These are phyloP conservation scores for Phytopythium vexans DNA, from an alignment of 352 stramenopile species.

Conservation along the genomic window DNA sequence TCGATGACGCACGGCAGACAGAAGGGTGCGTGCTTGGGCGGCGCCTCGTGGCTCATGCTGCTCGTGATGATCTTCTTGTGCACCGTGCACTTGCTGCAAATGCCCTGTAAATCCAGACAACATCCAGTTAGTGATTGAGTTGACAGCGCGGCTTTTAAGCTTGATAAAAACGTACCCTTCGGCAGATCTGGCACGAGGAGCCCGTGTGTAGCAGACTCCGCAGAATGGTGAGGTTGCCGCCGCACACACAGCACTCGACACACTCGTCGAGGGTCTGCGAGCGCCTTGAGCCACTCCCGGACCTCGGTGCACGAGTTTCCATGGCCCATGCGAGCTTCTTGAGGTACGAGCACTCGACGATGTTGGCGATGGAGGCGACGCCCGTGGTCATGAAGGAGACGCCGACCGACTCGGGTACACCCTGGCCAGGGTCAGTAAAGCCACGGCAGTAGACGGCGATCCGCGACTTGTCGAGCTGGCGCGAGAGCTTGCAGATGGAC, in stretches of 20 bases:
- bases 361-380: conserved; percentile 11
- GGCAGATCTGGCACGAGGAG: conserved; percentile 35
- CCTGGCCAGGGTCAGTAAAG: conserved; percentile 38
- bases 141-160: conserved; percentile 1
- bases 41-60: conserved; percentile 24
- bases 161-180: conserved; percentile 8
- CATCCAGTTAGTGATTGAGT: neutral
- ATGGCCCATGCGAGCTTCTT: conserved; percentile 50
- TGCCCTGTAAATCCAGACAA: conserved; percentile 9
- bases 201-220: conserved; percentile 25
- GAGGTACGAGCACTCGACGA: conserved; percentile 47
- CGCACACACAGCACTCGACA: conserved; percentile 30
- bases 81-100: conserved; percentile 48
- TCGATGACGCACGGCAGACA: conserved; percentile 45
- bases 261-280: conserved; percentile 1
- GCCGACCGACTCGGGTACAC: conserved; percentile 22
- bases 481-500: conserved; percentile 51
- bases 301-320: conserved; percentile 3
- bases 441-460: conserved; percentile 49
- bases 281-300: conserved; percentile 10
- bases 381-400: conserved; percentile 28
- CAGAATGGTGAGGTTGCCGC: conserved; percentile 22
- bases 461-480: conserved; percentile 26
- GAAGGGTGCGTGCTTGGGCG: conserved; percentile 34
- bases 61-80: conserved; percentile 41